These are phyloP conservation scores for Castanea sativa DNA, from an alignment of 306 rosid genomes.

Conservation along the genomic window DNA sequence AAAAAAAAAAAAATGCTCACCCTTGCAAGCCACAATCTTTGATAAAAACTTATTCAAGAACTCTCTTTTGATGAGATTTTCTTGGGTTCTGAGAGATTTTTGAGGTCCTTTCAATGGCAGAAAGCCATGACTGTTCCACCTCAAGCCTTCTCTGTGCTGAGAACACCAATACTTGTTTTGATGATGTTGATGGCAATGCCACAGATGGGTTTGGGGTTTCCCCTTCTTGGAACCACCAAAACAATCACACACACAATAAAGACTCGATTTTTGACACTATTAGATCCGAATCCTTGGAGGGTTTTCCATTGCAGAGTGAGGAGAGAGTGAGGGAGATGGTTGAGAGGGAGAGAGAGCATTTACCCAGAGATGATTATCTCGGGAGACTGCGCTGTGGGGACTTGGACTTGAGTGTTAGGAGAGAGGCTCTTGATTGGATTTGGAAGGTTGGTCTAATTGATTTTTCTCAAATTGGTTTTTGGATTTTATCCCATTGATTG, in stretches of 20 bases:
- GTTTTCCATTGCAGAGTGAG: conserved; percentile 41
- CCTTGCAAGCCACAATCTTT: conserved; percentile 17
- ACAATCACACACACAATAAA: conserved; percentile 18
- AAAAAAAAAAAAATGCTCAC: conserved; percentile 2
- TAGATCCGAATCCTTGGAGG: conserved; percentile 37
- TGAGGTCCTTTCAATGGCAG: conserved; percentile 49
- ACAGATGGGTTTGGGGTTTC: conserved; percentile 37
- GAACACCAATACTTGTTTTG: conserved; percentile 35
- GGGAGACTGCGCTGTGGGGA: conserved; percentile 59
- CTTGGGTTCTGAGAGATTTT: conserved; percentile 28
- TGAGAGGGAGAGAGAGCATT: conserved; percentile 52
- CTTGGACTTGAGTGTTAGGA: conserved; percentile 60
- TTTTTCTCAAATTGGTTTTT: conserved; percentile 22
- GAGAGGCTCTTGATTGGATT: conserved; percentile 78
- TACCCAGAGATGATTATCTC: conserved; percentile 64
- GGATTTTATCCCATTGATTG: conserved; percentile 16
- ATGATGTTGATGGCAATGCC: conserved; percentile 38
- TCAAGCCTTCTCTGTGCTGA: conserved; percentile 52
- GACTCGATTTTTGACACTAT: conserved; percentile 17
- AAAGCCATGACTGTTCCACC: conserved; percentile 35
- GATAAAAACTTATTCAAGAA: conserved; percentile 19
- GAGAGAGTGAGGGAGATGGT: conserved; percentile 44
- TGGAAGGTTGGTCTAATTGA: conserved; percentile 50
- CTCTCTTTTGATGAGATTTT: conserved; percentile 42
- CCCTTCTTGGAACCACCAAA: conserved; percentile 32